Evolutionary conservation across 2,329 filamentous ascomycete species (phyloP), one percentile per base, ranked within the genome.

Genomic region (Fusarium solani-melongenae): DNA sequence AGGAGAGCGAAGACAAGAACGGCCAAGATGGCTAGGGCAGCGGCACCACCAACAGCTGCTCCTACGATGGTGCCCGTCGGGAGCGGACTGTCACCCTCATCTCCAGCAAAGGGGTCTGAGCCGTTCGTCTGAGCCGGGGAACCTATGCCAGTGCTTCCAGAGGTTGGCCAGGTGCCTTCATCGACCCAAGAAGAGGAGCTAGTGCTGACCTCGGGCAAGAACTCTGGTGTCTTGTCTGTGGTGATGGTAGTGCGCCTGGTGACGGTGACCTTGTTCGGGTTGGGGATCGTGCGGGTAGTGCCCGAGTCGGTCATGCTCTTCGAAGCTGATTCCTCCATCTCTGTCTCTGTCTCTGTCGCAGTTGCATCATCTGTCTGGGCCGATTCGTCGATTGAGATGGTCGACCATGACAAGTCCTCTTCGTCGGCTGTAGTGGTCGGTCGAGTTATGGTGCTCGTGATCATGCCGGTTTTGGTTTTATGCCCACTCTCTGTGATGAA

Each of bases 231-330:
- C 29, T 77, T 79, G 53, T 76, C 74, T 20, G 76, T 79, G 58
- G 78, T 63, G 67, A 81, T 76, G 55, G 80, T 66, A n/a, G 81
- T 84, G 59, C 81, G 80, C 44, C 65, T 80, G 11, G 80, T 83
- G 17, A 83, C 65, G 2, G 82, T 84, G 49, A 84, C 74, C 39
- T 78, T 72, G 5, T 78, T 76, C 36, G 77, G 75, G 62, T 82
- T 83, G 8, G 81, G 79, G 41, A 84, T 78, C 9, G 81, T 83
- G 53, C 78, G 80, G 22, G 82, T 84, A 59, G 77, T 77, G 22
- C 82, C 81, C 12, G 82, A 83, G 69, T 83, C 82, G 12, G 81
- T 81, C 76, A 77, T 80, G 46, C 68, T 76, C n/a, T 58, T 75
- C 2, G 77, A 63, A 61, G 49, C 27, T 39, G 22, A 41, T 39